Percentiles rank a stretch among this genome's conserved stretches.
Conservation (phyloP, 73 alveolate species). For the Paramecium tetraurelia region DNA sequence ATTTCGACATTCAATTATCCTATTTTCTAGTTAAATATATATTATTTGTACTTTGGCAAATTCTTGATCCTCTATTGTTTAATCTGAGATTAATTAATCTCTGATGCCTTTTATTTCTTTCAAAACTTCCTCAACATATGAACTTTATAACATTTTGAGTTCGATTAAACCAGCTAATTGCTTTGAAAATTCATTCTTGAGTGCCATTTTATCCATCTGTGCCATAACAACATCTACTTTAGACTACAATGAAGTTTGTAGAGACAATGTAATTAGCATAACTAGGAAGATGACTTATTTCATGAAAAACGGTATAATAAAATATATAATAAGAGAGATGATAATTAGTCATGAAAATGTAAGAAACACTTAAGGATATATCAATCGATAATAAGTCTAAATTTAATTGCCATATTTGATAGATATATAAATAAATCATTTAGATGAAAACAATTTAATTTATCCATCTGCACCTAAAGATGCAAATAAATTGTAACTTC, state of each 20-base stretch:
- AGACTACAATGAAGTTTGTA: background rate
- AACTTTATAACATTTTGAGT: slow-evolving; percentile 45
- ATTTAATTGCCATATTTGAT: background rate
- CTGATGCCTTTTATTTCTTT: slow-evolving; percentile 25
- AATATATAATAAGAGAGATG: background rate
- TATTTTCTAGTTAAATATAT: background rate
- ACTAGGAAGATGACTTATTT: background rate
- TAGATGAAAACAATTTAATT: slow-evolving; percentile 44
- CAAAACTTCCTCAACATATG: slow-evolving; percentile 1
- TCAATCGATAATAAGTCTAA: background rate
- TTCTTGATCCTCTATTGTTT: slow-evolving; percentile 24
- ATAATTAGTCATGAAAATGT: background rate
- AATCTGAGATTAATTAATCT: slow-evolving; percentile 12
- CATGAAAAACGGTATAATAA: background rate
- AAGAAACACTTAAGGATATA: background rate
- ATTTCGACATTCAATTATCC: slow-evolving; percentile 47
- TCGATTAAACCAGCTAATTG: slow-evolving; percentile 40
- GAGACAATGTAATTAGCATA: background rate
- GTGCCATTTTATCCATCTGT: slow-evolving; percentile 15
- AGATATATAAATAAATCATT: background rate
- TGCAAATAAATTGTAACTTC: slow-evolving; percentile 38
- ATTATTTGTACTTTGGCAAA: slow-evolving; percentile 1
- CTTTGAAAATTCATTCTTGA: slow-evolving; percentile 10
- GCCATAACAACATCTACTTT: slow-evolving; percentile 19
- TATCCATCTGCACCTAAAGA: slow-evolving; percentile 63